phyloP scores from a whole-genome alignment of 306 rosid genomes.

The Dalbergia oliveri region DNA sequence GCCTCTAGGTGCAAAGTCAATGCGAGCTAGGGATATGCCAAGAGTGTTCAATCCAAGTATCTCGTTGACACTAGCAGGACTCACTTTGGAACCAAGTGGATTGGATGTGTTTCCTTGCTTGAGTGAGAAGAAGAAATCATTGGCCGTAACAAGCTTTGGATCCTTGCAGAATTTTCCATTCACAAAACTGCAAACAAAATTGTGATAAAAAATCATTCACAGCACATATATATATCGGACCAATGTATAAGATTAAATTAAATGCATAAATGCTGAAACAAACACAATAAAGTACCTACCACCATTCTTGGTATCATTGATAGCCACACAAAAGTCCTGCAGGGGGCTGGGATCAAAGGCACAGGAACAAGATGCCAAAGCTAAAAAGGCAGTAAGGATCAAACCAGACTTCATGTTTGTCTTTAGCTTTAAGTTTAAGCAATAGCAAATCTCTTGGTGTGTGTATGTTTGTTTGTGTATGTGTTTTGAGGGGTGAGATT shows the following conservation, averaged over 20 bases:
- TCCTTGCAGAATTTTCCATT: slow-evolving; percentile 55
- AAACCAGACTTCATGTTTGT: slow-evolving; percentile 13
- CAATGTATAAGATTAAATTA: too few species aligned
- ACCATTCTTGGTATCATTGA: slow-evolving; percentile 34
- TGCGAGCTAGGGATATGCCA: slow-evolving; percentile 36
- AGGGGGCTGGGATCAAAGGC: slow-evolving; percentile 54
- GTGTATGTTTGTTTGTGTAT: background rate
- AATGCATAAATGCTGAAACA: too few species aligned
- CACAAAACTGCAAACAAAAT: slow-evolving; percentile 43
- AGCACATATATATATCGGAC: background rate
- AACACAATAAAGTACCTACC: background rate
- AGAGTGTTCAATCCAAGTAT: slow-evolving; percentile 35
- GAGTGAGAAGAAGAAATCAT: slow-evolving; percentile 43
- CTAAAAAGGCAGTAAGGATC: slow-evolving; percentile 17
- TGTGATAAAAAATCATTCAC: background rate
- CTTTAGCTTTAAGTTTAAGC: background rate
- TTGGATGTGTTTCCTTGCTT: slow-evolving; percentile 34
- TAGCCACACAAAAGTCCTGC: slow-evolving; percentile 45
- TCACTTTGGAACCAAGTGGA: slow-evolving; percentile 35
- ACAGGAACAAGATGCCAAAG: slow-evolving; percentile 31
- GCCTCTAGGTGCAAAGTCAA: slow-evolving; percentile 29
- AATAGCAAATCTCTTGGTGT: background rate
- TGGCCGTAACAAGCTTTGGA: slow-evolving; percentile 29
- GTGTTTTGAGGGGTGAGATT: background rate
- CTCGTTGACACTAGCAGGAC: background rate